Evolutionary conservation across 108 stramenopile species (phyloP).

Genomic region (Heterococcus sp.): DNA sequence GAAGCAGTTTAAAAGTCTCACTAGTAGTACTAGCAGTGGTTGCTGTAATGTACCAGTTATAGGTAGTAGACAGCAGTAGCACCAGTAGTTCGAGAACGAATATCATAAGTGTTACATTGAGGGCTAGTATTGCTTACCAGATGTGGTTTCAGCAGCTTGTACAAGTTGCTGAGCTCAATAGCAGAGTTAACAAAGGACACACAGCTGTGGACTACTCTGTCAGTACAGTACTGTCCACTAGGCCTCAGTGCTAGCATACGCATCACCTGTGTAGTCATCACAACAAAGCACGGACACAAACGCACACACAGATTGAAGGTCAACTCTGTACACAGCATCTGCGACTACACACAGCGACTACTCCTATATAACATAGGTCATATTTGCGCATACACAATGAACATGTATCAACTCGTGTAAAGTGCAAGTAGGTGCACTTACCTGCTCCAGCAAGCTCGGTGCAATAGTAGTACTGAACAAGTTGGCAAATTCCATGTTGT

Average conservation of each 20-base stretch:
- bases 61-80: too few relatives aligned
- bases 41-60: too few relatives aligned
- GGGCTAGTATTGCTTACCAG: conserved; percentile 31
- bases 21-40: too few relatives aligned
- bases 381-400: too few relatives aligned
- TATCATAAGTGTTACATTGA: not conserved
- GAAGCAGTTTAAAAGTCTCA: too few relatives aligned
- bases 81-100: not conserved
- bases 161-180: conserved; percentile 84
- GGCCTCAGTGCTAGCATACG: conserved; percentile 77
- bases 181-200: conserved; percentile 82
- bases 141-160: conserved; percentile 94
- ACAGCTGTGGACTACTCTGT: conserved; percentile 87
- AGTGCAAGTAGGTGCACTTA: not conserved
- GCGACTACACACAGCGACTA: too few relatives aligned
- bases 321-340: not conserved
- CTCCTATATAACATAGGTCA: not conserved
- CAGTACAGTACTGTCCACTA: conserved; percentile 84
- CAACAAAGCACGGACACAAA: too few relatives aligned
- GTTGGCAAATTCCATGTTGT: conserved; percentile 78
- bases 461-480: conserved; percentile 82
- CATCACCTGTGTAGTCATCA: conserved; percentile 39
- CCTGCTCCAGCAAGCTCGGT: conserved; percentile 13
- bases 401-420: not conserved
- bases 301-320: not conserved